phyloP scores from a whole-genome alignment of 2,329 filamentous ascomycete species.

The Ceratocystis ficicola region DNA sequence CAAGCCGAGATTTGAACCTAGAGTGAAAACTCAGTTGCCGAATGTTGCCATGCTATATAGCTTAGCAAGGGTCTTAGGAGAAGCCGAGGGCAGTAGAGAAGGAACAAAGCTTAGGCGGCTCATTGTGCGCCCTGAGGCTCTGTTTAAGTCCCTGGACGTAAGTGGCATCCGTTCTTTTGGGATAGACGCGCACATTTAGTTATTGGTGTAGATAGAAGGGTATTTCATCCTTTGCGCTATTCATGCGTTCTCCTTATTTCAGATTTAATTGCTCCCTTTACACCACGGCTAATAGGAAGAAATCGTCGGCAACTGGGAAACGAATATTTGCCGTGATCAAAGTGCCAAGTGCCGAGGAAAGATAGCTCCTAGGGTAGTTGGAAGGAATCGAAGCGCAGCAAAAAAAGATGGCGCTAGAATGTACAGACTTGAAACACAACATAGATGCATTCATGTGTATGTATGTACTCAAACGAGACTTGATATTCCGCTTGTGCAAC shows the following conservation, averaged over 20 bases:
- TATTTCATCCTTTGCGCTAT: background rate
- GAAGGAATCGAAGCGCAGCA: background rate
- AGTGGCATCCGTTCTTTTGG: background rate
- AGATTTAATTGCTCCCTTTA: too few species aligned
- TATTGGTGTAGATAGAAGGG: background rate
- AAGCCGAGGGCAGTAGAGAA: background rate
- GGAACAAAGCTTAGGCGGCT: background rate
- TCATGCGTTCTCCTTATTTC: too few species aligned
- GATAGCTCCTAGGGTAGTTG: background rate
- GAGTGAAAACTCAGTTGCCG: conserved; percentile 7
- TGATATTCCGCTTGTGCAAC: too few species aligned
- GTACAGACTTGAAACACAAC: background rate
- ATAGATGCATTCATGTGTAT: too few species aligned
- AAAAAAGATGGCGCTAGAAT: background rate
- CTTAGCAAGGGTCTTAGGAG: background rate
- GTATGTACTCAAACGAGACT: too few species aligned
- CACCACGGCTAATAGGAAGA: too few species aligned
- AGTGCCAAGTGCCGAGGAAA: background rate
- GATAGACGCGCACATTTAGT: background rate
- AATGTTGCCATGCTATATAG: background rate
- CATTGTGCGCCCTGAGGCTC: background rate
- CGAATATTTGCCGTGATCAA: background rate
- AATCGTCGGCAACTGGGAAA: background rate
- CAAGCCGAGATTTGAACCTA: background rate
- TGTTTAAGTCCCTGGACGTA: background rate